These are phyloP conservation scores for Puccinia hordei DNA, from an alignment of 1,284 basidiomycete genomes.

Conservation along the genomic window DNA sequence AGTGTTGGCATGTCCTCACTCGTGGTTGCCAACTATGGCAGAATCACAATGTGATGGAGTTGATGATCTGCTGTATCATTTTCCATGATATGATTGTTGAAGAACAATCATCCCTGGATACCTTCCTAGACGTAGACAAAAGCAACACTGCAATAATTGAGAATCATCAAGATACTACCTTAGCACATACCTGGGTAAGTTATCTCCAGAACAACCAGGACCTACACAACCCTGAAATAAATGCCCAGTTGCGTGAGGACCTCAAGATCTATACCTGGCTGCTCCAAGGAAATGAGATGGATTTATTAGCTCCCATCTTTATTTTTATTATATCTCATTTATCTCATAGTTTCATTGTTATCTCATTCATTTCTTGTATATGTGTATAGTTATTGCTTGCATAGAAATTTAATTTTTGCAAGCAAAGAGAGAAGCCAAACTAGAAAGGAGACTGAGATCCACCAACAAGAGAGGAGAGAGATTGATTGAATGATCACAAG, in stretches of 20 bases:
- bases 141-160: too few relatives aligned
- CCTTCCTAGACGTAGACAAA: neutral
- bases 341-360: neutral
- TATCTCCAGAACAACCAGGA: too few relatives aligned
- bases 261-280: neutral
- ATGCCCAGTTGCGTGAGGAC: neutral
- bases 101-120: neutral
- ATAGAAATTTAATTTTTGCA: too few relatives aligned
- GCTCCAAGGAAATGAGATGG: neutral
- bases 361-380: too few relatives aligned
- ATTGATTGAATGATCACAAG: too few relatives aligned
- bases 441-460: too few relatives aligned
- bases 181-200: neutral
- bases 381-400: too few relatives aligned
- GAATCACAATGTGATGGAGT: neutral
- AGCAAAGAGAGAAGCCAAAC: too few relatives aligned
- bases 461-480: too few relatives aligned
- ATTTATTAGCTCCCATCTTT: neutral
- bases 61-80: conserved; percentile 17
- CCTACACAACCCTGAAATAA: too few relatives aligned
- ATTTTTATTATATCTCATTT: neutral
- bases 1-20: neutral
- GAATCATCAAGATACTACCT: too few relatives aligned
- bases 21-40: neutral
- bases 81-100: too few relatives aligned